Percentiles rank a stretch among this genome's conserved stretches.
These are phyloP conservation scores for Aspergillus vadensis DNA, from an alignment of 2,329 filamentous ascomycete species.

Conservation along the genomic window DNA sequence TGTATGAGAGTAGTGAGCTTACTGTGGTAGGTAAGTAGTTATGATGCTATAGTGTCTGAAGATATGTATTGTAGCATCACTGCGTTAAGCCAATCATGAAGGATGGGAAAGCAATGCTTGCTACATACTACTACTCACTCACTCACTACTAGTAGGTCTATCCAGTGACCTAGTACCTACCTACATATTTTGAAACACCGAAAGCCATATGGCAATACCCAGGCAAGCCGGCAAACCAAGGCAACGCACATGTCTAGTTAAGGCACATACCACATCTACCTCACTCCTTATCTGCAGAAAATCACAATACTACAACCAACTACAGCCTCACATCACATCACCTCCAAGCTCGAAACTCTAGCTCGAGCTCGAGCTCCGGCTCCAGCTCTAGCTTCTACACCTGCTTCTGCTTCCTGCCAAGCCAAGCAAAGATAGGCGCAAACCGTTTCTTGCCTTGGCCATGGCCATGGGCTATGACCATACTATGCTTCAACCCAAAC, in stretches of 20 bases:
- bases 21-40: no score
- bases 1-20: no score
- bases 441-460: background rate
- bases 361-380: background rate
- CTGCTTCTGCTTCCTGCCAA: background rate
- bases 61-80: no score
- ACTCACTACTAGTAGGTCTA: no score
- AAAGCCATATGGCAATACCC: no score
- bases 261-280: slow-evolving; percentile 1
- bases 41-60: no score
- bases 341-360: background rate
- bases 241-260: background rate
- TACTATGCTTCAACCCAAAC: slow-evolving; percentile 8
- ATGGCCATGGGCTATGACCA: background rate
- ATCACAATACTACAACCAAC: background rate
- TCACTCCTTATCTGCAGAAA: background rate
- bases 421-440: background rate
- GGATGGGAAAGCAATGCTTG: no score
- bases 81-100: no score
- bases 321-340: slow-evolving; percentile 8
- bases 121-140: no score
- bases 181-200: no score
- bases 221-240: no score
- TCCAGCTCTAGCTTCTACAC: background rate
- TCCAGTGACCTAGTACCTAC: no score